Conservation (phyloP, 495 filamentous ascomycete genomes). For the Talaromyces adpressus region DNA sequence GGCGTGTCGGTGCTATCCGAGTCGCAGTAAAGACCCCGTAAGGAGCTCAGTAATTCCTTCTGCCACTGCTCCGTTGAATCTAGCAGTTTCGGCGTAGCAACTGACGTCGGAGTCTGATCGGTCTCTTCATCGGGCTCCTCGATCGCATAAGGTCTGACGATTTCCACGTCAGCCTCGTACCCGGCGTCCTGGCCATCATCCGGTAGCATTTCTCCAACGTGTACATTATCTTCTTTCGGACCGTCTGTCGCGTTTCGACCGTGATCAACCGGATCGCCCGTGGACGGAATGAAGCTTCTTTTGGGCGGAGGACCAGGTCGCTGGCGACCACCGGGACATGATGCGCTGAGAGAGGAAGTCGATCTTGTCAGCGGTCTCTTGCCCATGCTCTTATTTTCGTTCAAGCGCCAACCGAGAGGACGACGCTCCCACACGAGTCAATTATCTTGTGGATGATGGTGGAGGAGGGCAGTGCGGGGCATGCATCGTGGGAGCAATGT, state of each 20-base stretch:
- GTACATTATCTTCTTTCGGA: neutral
- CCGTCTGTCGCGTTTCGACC: neutral
- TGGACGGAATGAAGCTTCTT: neutral
- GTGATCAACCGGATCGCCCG: neutral
- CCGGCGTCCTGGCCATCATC: constrained; percentile 1
- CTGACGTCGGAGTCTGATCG: constrained; percentile 5
- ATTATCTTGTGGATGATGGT: neutral
- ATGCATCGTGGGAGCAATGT: neutral
- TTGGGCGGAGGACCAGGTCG: constrained; percentile 5
- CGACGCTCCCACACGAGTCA: neutral
- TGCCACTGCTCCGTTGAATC: constrained; percentile 18
- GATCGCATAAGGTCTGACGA: constrained; percentile 34
- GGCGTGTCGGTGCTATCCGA: constrained; percentile 11
- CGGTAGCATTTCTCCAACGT: neutral
- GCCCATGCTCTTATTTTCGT: constrained; percentile 1
- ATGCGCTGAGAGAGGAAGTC: neutral
- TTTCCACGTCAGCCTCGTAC: constrained; percentile 10
- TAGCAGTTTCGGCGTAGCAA: constrained; percentile 7
- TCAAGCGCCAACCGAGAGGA: neutral
- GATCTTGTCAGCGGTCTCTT: neutral
- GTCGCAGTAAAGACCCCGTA: constrained; percentile 24
- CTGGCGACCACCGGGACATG: constrained; percentile 3
- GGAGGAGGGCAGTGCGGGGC: constrained; percentile 8
- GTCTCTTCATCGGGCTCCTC: constrained; percentile 37
- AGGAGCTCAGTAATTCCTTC: constrained; percentile 25